Base-by-base conservation (phyloP, 108 stramenopile genomes). In the Stephanodiscus triporus region DNA sequence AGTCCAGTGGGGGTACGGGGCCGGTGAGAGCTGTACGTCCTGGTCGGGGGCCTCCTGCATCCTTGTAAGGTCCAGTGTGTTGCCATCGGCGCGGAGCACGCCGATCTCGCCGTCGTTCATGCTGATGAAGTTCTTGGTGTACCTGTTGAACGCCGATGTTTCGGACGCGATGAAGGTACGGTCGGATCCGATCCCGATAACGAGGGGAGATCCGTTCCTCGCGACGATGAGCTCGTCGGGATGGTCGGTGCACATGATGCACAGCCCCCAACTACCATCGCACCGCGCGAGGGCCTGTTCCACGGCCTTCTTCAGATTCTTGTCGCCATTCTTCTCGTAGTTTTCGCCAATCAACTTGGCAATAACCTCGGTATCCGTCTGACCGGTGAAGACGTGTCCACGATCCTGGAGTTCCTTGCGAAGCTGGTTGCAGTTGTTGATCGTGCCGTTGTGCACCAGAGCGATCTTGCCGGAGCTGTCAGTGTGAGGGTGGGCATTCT, bases 21-120 rank as follows among this genome's bases (percentile, higher is more conserved):
- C 97, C 4, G 97, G 98, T 0, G 89, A 87, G 3, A 97, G 87
- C 53, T 93, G 87, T 22, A 99, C 94, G 59, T 99, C 85, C 66
- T 95, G 93, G 80, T 97, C 95, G 9, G 97, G 97, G 10, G 95
- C 97, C 38, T 72, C 73, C 72, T 99, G 92, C 75, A 91, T 88
- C 17, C 98, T 81, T 4, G 77, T 84, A 71, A 96, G 74, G 81
- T 99, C 97, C 70, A 99, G 82, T 6, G 88, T 91, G 61, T 87
- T 87, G 34, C 95, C 95, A 83, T 95, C 94, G 19, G 96, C 92
- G 63, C 89, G 91, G 72, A 99, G 75, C 26, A 97, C 92, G 58
- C 97, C 98, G 62, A 98, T 98, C 83, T 99, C 98, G 51, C 98
- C 98, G 84, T 99, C 98, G 75, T 97, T 96, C 95, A 99, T 94